These are phyloP conservation scores for Lepiota venenata DNA, from an alignment of 768 basidiomycete species.

Conservation along the genomic window DNA sequence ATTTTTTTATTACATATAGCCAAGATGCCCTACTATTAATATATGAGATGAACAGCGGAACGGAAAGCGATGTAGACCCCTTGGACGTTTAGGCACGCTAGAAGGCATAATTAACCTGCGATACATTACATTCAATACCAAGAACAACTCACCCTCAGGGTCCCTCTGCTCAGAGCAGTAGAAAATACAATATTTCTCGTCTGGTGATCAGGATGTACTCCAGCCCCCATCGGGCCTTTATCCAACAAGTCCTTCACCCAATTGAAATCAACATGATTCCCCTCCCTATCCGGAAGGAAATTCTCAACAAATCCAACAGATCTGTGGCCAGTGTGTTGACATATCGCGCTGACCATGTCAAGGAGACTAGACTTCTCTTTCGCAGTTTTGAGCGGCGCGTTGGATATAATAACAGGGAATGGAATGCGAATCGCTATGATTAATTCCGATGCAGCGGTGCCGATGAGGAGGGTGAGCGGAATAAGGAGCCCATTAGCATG, in stretches of 20 bases:
- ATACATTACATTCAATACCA: background rate
- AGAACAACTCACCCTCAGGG: background rate
- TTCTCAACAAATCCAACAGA: constrained; percentile 5
- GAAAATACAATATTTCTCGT: background rate
- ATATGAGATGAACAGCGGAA: background rate
- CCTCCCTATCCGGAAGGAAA: background rate
- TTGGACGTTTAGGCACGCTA: background rate
- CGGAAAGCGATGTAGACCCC: background rate
- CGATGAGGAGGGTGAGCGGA: constrained; percentile 6
- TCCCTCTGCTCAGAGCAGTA: background rate
- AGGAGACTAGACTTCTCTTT: background rate
- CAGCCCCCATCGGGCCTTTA: background rate
- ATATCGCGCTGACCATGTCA: constrained; percentile 2
- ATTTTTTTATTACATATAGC: background rate
- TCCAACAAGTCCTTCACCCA: background rate
- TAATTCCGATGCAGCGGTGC: background rate
- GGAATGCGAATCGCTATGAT: constrained; percentile 2
- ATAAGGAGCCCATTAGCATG: background rate
- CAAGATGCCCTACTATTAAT: background rate
- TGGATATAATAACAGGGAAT: background rate
- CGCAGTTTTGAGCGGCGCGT: background rate
- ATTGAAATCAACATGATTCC: constrained; percentile 1
- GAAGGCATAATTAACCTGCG: background rate
- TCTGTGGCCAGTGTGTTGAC: background rate
- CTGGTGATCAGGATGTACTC: constrained; percentile 3